These are phyloP conservation scores for Monilinia laxa DNA, from an alignment of 2,329 filamentous ascomycete species.

Conservation along the genomic window DNA sequence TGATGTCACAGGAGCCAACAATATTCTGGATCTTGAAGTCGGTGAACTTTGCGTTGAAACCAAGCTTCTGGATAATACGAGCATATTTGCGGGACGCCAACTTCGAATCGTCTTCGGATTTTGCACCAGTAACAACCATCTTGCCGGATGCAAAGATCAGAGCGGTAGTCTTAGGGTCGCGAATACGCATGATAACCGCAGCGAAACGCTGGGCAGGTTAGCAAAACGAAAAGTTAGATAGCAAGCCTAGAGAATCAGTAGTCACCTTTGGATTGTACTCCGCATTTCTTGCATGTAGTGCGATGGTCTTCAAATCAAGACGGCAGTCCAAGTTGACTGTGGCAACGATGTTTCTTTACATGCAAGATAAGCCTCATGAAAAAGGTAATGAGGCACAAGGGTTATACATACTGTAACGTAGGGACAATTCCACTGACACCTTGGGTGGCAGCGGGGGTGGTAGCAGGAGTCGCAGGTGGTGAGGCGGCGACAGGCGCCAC, in stretches of 20 bases:
- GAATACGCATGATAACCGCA: slow-evolving; percentile 99
- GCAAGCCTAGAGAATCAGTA: slow-evolving; percentile 47
- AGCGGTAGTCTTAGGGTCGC: slow-evolving; percentile 96
- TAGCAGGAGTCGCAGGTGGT: slow-evolving; percentile 85
- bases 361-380: slow-evolving; percentile 53
- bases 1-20: slow-evolving; percentile 97
- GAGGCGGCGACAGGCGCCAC: slow-evolving; percentile 69
- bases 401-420: slow-evolving; percentile 90
- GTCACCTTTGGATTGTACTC: slow-evolving; percentile 97
- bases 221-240: slow-evolving; percentile 45
- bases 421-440: slow-evolving; percentile 88
- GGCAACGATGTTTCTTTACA: slow-evolving; percentile 91
- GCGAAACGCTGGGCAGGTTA: slow-evolving; percentile 78
- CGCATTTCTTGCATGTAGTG: slow-evolving; percentile 94
- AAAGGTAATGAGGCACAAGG: slow-evolving; percentile 39
- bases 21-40: slow-evolving; percentile 99
- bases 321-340: slow-evolving; percentile 98
- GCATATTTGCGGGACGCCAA: slow-evolving; percentile 96
- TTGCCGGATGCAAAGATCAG: slow-evolving; percentile 98
- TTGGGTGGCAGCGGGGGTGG: slow-evolving; percentile 78
- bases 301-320: slow-evolving; percentile 97
- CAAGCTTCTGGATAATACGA: slow-evolving; percentile 98
- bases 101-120: slow-evolving; percentile 97
- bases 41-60: slow-evolving; percentile 98
- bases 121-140: slow-evolving; percentile 98